Base-by-base conservation (phyloP, 2,329 filamentous ascomycete genomes). In the Chrysosporium queenslandicum region DNA sequence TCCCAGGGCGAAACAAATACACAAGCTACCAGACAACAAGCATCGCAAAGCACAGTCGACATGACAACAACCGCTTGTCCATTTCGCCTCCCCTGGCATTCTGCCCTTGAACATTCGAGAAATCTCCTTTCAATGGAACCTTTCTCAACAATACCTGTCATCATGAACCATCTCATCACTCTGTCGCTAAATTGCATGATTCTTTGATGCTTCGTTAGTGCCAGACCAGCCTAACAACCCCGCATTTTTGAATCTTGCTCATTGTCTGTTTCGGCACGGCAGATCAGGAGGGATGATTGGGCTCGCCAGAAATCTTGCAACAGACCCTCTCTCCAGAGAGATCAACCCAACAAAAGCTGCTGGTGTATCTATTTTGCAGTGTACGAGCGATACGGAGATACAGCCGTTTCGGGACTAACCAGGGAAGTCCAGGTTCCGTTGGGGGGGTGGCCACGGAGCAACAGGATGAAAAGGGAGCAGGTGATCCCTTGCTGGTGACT, bases 401-500 rank as follows among this genome's bases (percentile, higher is more conserved):
- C 27, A 45, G 41, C 41, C 29, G 41, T 43, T 43, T 43, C 41
- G 41, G 41, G 41, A 43, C 21, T 14, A 14, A 37, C 40, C 40
- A 43, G 4, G 21, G n/a, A 43, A n/a, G 40, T 8, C 18, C 14
- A 41, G 25, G 29, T 6, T 39, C n/a, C 4, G 36, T 16, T 39
- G n/a, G 36, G 36, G 36, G 36, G 36, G n/a, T 4, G n/a, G n/a
- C n/a, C n/a, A n/a, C n/a, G n/a, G n/a, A n/a, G n/a, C n/a, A n/a
- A n/a, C n/a, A n/a, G n/a, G n/a, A n/a, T 3, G 18, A 20, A 4
- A 16, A 12, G 4, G n/a, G 6, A 42, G 37, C 47, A 42, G 47
- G 37, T 50, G 47, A 50, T 36, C 47, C 47, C 23, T 40, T 37
- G 29, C 32, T 34, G 36, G n/a, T 36, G 36, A 42, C 27, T 50